Evolutionary conservation across 2,329 filamentous ascomycete genomes (phyloP).

Genomic region (Gliomastix tumulicola): DNA sequence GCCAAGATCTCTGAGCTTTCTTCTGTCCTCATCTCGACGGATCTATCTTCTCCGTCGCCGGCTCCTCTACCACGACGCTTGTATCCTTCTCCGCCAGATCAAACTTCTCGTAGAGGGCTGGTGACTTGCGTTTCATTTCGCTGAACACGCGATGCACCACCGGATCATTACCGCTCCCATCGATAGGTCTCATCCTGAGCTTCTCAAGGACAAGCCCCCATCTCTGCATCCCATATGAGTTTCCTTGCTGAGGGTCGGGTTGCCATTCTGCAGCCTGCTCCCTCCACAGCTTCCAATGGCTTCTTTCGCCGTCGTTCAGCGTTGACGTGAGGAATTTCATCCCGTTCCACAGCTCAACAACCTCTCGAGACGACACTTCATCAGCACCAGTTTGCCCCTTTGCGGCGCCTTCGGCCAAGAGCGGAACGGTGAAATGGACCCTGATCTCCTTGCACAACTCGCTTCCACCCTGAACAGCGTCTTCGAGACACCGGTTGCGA

Average conservation of each 20-base stretch:
- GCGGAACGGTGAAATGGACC: not conserved
- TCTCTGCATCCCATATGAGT: not conserved
- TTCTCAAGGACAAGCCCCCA: not conserved
- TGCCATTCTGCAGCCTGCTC: not conserved
- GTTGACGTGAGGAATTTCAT: not conserved
- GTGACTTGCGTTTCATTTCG: not conserved
- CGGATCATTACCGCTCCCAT: not conserved
- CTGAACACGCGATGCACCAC: not conserved
- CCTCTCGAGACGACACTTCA: not conserved
- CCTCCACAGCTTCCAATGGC: not conserved
- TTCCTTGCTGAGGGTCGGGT: not conserved
- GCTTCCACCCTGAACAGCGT: not conserved
- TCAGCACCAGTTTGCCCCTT: not conserved
- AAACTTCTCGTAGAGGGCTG: not conserved
- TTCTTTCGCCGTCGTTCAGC: not conserved
- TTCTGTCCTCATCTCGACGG: too few species aligned
- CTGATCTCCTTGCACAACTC: not conserved
- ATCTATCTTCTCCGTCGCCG: too few species aligned
- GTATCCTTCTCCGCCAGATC: not conserved
- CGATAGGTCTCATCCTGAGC: not conserved
- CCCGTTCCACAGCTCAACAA: not conserved
- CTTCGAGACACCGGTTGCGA: not conserved
- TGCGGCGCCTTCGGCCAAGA: not conserved
- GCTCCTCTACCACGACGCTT: too few species aligned
- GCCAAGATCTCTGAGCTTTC: too few species aligned